Percentiles rank a stretch among this genome's conserved stretches.
Evolutionary conservation across 768 basidiomycete species (phyloP).

Genomic region (Tulasnella sp.): DNA sequence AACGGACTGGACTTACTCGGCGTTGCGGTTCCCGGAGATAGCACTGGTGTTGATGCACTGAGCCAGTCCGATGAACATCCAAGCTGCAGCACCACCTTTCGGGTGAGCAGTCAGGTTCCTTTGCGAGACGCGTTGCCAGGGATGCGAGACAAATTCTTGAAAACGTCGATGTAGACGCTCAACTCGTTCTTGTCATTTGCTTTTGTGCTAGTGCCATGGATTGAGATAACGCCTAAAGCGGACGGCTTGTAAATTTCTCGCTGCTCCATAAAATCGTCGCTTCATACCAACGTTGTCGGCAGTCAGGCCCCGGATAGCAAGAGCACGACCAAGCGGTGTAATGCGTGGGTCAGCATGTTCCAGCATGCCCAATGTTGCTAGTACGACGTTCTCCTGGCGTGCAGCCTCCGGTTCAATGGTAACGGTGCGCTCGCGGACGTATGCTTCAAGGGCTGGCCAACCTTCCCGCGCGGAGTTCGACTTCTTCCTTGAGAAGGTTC

Average conservation of each 20-base stretch:
- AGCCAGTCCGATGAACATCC: slow-evolving; percentile 89
- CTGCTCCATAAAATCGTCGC: slow-evolving; percentile 21
- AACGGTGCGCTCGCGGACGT: slow-evolving; percentile 65
- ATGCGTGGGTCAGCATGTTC: slow-evolving; percentile 78
- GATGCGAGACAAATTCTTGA: slow-evolving; percentile 80
- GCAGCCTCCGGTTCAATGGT: slow-evolving; percentile 85
- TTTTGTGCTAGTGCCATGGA: slow-evolving; percentile 80
- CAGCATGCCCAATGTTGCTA: slow-evolving; percentile 94
- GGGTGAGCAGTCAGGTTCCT: slow-evolving; percentile 96
- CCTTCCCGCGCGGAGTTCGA: slow-evolving; percentile 52
- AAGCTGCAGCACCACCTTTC: slow-evolving; percentile 98
- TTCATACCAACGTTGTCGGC: slow-evolving; percentile 73
- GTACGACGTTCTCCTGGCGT: slow-evolving; percentile 85
- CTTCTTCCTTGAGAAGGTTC: slow-evolving; percentile 70
- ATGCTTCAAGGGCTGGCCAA: slow-evolving; percentile 49
- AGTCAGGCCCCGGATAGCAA: slow-evolving; percentile 93
- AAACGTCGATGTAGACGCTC: slow-evolving; percentile 91
- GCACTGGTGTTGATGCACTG: slow-evolving; percentile 80
- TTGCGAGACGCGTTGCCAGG: slow-evolving; percentile 94
- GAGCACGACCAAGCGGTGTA: slow-evolving; percentile 85
- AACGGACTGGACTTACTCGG: slow-evolving; percentile 59
- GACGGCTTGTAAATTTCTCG: slow-evolving; percentile 32
- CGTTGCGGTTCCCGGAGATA: slow-evolving; percentile 91
- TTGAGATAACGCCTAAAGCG: slow-evolving; percentile 56
- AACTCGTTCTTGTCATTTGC: slow-evolving; percentile 98